Conservation (phyloP, 2,329 filamentous ascomycete species). For the Aschersonia sp. region DNA sequence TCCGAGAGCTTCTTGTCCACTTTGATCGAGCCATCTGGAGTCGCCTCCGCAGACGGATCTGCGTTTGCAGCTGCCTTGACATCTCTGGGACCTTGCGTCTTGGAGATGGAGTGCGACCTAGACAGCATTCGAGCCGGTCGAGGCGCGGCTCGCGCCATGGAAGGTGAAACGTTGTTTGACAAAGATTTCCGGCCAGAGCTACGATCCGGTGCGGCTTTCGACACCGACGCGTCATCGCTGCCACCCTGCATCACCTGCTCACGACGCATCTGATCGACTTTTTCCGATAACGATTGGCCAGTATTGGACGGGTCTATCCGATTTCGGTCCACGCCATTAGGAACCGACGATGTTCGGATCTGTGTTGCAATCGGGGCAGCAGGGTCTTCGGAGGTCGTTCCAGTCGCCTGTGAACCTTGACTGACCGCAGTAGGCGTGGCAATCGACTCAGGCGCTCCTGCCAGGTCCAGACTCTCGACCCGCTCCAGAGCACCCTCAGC, state of each 20-base stretch:
- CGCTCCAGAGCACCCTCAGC: slow-evolving; percentile 25
- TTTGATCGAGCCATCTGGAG: slow-evolving; percentile 26
- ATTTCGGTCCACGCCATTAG: slow-evolving; percentile 7
- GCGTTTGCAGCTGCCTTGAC: slow-evolving; percentile 11
- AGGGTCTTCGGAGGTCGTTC: not conserved
- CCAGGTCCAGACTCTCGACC: slow-evolving; percentile 35
- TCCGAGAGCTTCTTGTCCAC: slow-evolving; percentile 67
- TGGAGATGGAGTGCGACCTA: slow-evolving; percentile 30
- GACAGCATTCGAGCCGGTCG: slow-evolving; percentile 33
- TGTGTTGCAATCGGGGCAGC: slow-evolving; percentile 1
- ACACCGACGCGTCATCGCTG: slow-evolving; percentile 12
- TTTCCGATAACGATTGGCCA: slow-evolving; percentile 24
- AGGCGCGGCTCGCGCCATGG: slow-evolving; percentile 37
- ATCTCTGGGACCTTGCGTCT: slow-evolving; percentile 22
- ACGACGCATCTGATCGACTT: slow-evolving; percentile 35
- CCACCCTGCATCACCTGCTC: slow-evolving; percentile 21
- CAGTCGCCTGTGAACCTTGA: not conserved
- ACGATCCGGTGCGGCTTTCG: slow-evolving; percentile 17
- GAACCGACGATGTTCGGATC: slow-evolving; percentile 9
- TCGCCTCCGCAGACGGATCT: slow-evolving; percentile 10
- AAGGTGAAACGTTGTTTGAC: slow-evolving; percentile 28
- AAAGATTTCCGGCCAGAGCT: slow-evolving; percentile 28
- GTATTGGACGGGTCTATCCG: slow-evolving; percentile 7
- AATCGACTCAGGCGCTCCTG: slow-evolving; percentile 16
- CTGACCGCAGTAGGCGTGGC: slow-evolving; percentile 8